phyloP scores from a whole-genome alignment of 352 stramenopile genomes.

The Pythium sp. region DNA sequence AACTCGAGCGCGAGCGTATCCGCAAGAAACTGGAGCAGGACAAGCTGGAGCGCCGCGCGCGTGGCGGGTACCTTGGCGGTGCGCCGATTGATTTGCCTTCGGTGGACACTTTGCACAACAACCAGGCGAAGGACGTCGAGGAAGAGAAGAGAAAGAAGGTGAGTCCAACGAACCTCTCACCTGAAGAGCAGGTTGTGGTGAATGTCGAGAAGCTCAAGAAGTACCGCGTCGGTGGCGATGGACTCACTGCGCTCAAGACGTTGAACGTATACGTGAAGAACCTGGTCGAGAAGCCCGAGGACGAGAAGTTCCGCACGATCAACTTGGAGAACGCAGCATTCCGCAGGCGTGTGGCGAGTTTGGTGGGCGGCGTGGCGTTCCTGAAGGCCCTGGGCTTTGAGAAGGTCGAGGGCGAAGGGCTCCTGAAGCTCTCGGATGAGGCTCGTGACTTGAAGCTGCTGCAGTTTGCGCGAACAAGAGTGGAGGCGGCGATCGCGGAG shows the following conservation, averaged over 20 bases:
- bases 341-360: slow-evolving; percentile 82
- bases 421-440: slow-evolving; percentile 61
- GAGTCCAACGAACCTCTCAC: slow-evolving; percentile 38
- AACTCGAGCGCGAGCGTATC: slow-evolving; percentile 86
- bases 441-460: slow-evolving; percentile 62
- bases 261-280: slow-evolving; percentile 88
- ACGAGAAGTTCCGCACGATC: slow-evolving; percentile 90
- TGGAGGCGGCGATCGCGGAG: slow-evolving; percentile 63
- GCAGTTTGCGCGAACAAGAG: slow-evolving; percentile 49
- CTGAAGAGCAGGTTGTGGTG: slow-evolving; percentile 67
- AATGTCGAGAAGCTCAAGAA: slow-evolving; percentile 82
- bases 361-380: slow-evolving; percentile 82
- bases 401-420: slow-evolving; percentile 72
- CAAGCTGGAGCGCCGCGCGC: slow-evolving; percentile 86
- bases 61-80: slow-evolving; percentile 76
- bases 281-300: slow-evolving; percentile 80
- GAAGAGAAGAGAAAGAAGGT: slow-evolving; percentile 35
- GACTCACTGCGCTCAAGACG: slow-evolving; percentile 79
- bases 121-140: slow-evolving; percentile 17
- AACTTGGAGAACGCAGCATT: slow-evolving; percentile 90
- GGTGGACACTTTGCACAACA: slow-evolving; percentile 22
- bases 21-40: slow-evolving; percentile 89
- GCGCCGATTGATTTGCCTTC: slow-evolving; percentile 55
- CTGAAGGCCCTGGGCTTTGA: slow-evolving; percentile 88
- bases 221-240: slow-evolving; percentile 82